Evolutionary conservation across 2,329 filamentous ascomycete species (phyloP).

Genomic region (Parastagonospora avenae): DNA sequence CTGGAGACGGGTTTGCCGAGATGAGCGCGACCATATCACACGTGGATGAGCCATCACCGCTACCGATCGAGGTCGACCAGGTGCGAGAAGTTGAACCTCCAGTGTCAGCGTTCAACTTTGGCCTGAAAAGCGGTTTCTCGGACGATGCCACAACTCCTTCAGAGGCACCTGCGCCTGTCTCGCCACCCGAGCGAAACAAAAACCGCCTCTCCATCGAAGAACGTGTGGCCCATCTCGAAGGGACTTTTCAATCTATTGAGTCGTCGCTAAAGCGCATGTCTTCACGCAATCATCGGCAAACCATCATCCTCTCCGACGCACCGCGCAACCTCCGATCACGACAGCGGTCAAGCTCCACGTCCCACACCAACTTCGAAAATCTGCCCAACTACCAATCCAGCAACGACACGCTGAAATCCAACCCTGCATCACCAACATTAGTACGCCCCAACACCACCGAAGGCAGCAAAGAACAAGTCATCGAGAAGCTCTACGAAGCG

Average conservation of each 20-base stretch:
- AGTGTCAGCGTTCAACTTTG: conserved; percentile 45
- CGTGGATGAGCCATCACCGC: conserved; percentile 19
- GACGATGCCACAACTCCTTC: conserved; percentile 20
- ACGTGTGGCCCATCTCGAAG: conserved; percentile 40
- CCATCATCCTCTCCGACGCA: conserved; percentile 46
- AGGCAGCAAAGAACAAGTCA: conserved; percentile 9
- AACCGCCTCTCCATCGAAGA: conserved; percentile 41
- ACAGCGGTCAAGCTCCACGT: conserved; percentile 21
- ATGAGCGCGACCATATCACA: conserved; percentile 32
- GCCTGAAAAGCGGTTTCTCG: conserved; percentile 33
- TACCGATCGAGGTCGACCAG: conserved; percentile 5
- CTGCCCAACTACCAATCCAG: conserved; percentile 20
- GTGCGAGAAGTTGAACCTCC: conserved; percentile 17
- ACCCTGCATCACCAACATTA: conserved; percentile 18
- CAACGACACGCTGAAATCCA: conserved; percentile 13
- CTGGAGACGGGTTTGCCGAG: conserved; percentile 24
- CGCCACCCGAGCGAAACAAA: conserved; percentile 14
- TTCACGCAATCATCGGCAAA: conserved; percentile 42
- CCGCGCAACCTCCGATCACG: conserved; percentile 40
- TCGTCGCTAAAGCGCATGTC: conserved; percentile 39
- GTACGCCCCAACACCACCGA: neutral
- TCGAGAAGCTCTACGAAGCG: conserved; percentile 30
- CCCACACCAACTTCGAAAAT: conserved; percentile 19
- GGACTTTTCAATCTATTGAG: conserved; percentile 36
- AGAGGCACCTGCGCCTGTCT: conserved; percentile 10